phyloP scores from a whole-genome alignment of 2,329 filamentous ascomycete genomes.

The Penicillium concentricum region DNA sequence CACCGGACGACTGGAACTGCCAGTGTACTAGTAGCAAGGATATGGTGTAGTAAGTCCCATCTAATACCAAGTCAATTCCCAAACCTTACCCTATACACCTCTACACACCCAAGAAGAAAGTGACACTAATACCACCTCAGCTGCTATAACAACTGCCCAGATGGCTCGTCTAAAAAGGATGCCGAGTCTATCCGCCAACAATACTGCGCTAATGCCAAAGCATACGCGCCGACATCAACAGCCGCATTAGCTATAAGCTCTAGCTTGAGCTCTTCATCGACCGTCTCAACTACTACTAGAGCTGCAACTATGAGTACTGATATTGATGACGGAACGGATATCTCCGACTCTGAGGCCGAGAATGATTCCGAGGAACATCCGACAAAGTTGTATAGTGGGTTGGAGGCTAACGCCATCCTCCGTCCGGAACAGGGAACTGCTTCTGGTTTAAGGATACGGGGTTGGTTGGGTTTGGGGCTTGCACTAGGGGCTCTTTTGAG shows the following conservation, averaged over 20 bases:
- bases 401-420: not conserved
- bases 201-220: not conserved
- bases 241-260: no score
- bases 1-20: conserved; percentile 5
- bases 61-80: not conserved
- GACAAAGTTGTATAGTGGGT: not conserved
- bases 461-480: not conserved
- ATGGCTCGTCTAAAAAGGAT: not conserved
- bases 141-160: conserved; percentile 10
- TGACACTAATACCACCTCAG: not conserved
- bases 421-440: not conserved
- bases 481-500: no score
- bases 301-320: not conserved
- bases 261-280: no score
- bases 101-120: not conserved
- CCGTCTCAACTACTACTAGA: not conserved
- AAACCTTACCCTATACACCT: not conserved
- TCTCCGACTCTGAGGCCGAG: not conserved
- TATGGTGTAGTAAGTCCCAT: conserved; percentile 1
- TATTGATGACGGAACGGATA: not conserved
- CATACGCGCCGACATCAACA: no score
- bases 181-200: conserved; percentile 1
- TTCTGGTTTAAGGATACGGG: not conserved
- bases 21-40: conserved; percentile 3
- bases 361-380: not conserved